Percentiles rank a stretch among this genome's conserved stretches.
Evolutionary conservation across 2,329 filamentous ascomycete species (phyloP).

Genomic region (Helotiales sp.): DNA sequence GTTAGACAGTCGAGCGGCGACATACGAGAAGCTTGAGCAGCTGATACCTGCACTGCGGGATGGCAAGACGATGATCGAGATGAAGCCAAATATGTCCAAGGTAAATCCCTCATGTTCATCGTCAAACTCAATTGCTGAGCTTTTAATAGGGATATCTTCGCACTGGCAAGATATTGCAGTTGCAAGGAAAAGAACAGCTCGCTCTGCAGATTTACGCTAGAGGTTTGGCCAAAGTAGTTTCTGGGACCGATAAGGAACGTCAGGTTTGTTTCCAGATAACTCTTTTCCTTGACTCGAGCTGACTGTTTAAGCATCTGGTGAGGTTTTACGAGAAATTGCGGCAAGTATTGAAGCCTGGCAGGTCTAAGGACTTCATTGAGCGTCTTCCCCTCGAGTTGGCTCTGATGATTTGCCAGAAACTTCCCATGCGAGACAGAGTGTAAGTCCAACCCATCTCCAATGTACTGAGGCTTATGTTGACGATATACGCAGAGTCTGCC

Average conservation of each 20-base stretch:
- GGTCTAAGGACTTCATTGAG: constrained; percentile 41
- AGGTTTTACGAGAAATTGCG: constrained; percentile 39
- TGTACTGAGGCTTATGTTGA: not conserved
- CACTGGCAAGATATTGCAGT: constrained; percentile 42
- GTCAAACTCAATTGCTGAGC: constrained; percentile 1
- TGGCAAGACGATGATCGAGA: constrained; percentile 43
- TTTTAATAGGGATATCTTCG: constrained; percentile 42
- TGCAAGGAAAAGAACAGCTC: constrained; percentile 38
- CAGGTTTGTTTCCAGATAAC: constrained; percentile 27
- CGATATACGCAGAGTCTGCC: constrained; percentile 34
- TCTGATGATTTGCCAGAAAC: constrained; percentile 39
- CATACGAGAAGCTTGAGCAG: constrained; percentile 42
- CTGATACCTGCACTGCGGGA: constrained; percentile 40
- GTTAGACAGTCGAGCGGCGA: constrained; percentile 44
- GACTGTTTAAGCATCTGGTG: constrained; percentile 41
- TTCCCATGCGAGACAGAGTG: constrained; percentile 41
- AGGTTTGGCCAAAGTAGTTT: constrained; percentile 42
- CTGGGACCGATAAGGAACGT: constrained; percentile 39
- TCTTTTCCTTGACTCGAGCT: constrained; percentile 5
- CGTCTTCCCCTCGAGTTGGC: constrained; percentile 44
- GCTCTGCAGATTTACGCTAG: constrained; percentile 44
- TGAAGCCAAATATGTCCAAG: constrained; percentile 40
- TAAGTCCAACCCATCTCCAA: constrained; percentile 24
- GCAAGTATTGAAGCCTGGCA: constrained; percentile 33
- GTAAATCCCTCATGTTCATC: constrained; percentile 19